A percentile compares a stretch with the other conserved stretches of the same genome.
Conservation (phyloP, 768 basidiomycete genomes). For the Mycena pura region DNA sequence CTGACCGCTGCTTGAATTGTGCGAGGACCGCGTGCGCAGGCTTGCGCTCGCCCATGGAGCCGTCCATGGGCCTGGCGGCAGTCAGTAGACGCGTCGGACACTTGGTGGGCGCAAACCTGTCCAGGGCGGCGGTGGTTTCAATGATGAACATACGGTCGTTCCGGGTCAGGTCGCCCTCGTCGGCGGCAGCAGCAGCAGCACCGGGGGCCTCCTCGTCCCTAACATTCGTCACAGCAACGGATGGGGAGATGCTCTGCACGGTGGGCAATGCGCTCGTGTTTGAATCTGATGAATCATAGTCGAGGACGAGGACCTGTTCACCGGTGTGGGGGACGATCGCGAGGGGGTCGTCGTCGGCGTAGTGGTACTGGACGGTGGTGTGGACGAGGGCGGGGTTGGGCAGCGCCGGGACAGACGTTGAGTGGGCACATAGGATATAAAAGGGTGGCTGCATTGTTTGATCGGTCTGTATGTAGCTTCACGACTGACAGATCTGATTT, state of each 20-base stretch:
- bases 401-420: too few relatives aligned
- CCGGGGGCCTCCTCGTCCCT: slow-evolving; percentile 79
- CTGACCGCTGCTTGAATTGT: slow-evolving; percentile 74
- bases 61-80: slow-evolving; percentile 16
- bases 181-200: slow-evolving; percentile 56
- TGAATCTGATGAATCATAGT: slow-evolving; percentile 75
- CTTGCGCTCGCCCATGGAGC: slow-evolving; percentile 41
- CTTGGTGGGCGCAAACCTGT: slow-evolving; percentile 46
- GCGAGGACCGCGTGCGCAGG: slow-evolving; percentile 59
- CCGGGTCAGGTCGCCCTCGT: slow-evolving; percentile 48
- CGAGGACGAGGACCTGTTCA: slow-evolving; percentile 78
- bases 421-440: slow-evolving; percentile 74
- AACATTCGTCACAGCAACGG: slow-evolving; percentile 58
- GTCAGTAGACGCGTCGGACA: background rate
- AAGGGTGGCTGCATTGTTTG: slow-evolving; percentile 57
- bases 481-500: too few relatives aligned
- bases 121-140: slow-evolving; percentile 64
- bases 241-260: slow-evolving; percentile 57
- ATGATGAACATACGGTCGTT: slow-evolving; percentile 80
- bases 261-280: slow-evolving; percentile 42
- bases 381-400: slow-evolving; percentile 67
- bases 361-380: slow-evolving; percentile 81
- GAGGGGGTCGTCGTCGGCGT: slow-evolving; percentile 78
- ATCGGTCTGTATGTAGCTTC: too few relatives aligned
- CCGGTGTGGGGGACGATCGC: slow-evolving; percentile 64